Base-by-base conservation (phyloP, 768 basidiomycete species). In the Auricularia cornea region DNA sequence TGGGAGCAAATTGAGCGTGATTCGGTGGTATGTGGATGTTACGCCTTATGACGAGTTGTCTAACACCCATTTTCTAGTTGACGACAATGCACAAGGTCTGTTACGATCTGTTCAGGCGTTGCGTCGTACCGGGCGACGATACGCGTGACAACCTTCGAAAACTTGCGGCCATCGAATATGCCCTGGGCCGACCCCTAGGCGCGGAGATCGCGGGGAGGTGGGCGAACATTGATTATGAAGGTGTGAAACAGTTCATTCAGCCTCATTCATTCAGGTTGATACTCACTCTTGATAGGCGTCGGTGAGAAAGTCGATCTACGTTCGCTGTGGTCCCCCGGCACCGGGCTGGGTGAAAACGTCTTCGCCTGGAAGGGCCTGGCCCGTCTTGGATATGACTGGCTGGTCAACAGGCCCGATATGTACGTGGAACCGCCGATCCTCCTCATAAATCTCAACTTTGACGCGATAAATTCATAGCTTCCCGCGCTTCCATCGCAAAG, bases 321-420 rank as follows among this genome's bases (percentile, higher is more conserved):
- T 16, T 61, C 64, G 16, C 71, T 71, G 32, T 73, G 72, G 72
- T 18, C 32, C 16, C 56, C 10, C 29, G 64, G 63, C 3, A 26
- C 18, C 2, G 60, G 62, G 20, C 18, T 56, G 28, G 67, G 64
- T 4, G 30, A 18, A 2, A 68, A 68, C 59, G 56, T 51, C 32
- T 72, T 74, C 38, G 67, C 68, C 33, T 74, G 71, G 71, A 31
- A 60, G 23, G 31, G 41, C 11, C 63, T 70, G 38, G 66, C 59
- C 32, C 12, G 54, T 3, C 57, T 63, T 28, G 64, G 57, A 8
- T 62, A 65, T 11, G 59, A 59, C 3, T 74, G 70, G 69, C 62
- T 70, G 16, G 30, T 72, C 23, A 65, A 59, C 14, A 52, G 66
- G 28, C 69, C 72, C 1, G 69, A 71, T 57, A 60, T 67, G 71